A percentile compares a stretch with the other conserved stretches of the same genome.
These are phyloP conservation scores for Smallanthus sonchifolius DNA, from an alignment of 129 eudicot species.

Conservation along the genomic window DNA sequence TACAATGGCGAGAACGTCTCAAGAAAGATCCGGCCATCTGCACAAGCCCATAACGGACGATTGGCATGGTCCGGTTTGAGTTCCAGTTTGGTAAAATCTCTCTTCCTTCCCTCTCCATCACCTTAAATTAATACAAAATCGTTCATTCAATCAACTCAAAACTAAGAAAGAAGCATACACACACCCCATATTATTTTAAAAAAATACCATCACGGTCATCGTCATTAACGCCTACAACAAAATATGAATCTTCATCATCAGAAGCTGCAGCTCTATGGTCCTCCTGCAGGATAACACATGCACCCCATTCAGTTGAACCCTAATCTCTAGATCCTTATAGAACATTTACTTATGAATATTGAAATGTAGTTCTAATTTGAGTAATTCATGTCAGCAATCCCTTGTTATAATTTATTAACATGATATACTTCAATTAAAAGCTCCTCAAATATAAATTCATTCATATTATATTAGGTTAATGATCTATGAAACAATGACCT, in stretches of 20 bases:
- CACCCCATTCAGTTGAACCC: slow-evolving; percentile 2
- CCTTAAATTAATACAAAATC: slow-evolving; percentile 24
- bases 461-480: not conserved
- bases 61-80: slow-evolving; percentile 84
- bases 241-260: slow-evolving; percentile 51
- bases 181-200: not conserved
- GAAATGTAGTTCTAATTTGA: too few relatives aligned
- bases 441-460: not conserved
- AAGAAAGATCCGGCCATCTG: slow-evolving; percentile 94
- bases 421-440: not conserved
- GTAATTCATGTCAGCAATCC: not conserved
- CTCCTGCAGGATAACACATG: slow-evolving; percentile 36
- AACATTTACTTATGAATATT: not conserved
- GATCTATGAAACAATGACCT: not conserved
- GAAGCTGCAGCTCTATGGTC: slow-evolving; percentile 42
- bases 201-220: slow-evolving; percentile 52
- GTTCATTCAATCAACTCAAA: slow-evolving; percentile 11
- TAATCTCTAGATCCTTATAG: not conserved
- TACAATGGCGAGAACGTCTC: slow-evolving; percentile 84
- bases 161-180: not conserved
- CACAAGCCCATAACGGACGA: slow-evolving; percentile 95
- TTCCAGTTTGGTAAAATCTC: slow-evolving; percentile 81
- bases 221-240: slow-evolving; percentile 44
- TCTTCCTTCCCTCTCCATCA: slow-evolving; percentile 52
- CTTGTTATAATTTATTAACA: not conserved